Evolutionary conservation across 2,329 filamentous ascomycete species (phyloP), one percentile per base, ranked within the genome.

Genomic region (Aspergillus phoenicis): DNA sequence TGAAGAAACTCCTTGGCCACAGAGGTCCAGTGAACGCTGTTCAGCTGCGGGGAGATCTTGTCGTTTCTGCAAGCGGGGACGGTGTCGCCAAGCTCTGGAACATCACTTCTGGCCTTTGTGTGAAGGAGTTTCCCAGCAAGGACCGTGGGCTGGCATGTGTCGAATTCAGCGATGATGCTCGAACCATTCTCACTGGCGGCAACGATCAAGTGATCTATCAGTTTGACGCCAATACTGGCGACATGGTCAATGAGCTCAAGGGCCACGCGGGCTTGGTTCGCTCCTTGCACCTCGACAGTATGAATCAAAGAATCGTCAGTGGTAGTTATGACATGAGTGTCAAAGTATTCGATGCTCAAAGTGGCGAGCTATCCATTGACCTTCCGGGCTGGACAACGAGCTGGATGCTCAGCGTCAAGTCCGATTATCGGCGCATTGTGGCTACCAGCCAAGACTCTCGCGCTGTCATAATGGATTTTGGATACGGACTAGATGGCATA

Each of bases 121-220:
- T 97, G 72, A 93, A 93, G 71, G 93, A 97, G 76, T 96, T 99
- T 73, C 82, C 85, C 5, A 92, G 91, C 58, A 93, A 96, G 76
- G 95, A 93, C 75, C 93, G 96, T 73, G 95, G 95, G 7, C 86
- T 99, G 33, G 95, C 95, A 3, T 97, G 95, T 76, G 93, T 95
- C 57, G 95, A 99, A 75, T 97, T 98, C 77, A 94, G 90, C 43
- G 92, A 97, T 69, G 94, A 99, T 73, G 93, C 92, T n/a, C 89
- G 91, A 57, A 95, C 91, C 66, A 92, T 99, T 52, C 90, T 96
- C 52, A 95, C 93, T 17, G 95, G 95, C 8, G 95, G 95, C 49
- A 99, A 97, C 72, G 95, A 98, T 79, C 90, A 94, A 76, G 87
- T 93, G 52, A 97, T 98, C 63, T 95, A 96, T 74, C 91, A 98